Evolutionary conservation across 2,329 filamentous ascomycete species (phyloP).

Genomic region (Calonectria fujianensis): DNA sequence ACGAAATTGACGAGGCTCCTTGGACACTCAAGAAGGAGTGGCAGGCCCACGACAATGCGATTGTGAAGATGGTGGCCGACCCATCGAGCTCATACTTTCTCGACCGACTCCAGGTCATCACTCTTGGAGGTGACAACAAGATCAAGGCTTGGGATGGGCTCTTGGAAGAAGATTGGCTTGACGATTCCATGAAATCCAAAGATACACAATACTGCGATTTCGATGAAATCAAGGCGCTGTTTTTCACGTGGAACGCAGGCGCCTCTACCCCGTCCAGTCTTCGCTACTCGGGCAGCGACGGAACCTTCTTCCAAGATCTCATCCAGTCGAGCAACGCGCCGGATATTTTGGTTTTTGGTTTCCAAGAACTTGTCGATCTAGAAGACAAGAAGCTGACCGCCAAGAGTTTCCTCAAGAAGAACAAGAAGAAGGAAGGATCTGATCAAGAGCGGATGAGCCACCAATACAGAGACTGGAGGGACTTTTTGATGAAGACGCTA

Average conservation of each 20-base stretch:
- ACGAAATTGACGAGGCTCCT: conserved; percentile 87
- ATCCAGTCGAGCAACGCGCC: conserved; percentile 85
- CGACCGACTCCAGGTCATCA: conserved; percentile 88
- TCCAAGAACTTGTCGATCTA: conserved; percentile 98
- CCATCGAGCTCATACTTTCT: conserved; percentile 88
- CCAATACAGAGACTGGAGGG: conserved; percentile 96
- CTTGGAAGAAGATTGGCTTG: conserved; percentile 95
- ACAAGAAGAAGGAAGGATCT: conserved; percentile 87
- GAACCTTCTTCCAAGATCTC: conserved; percentile 86
- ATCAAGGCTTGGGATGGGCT: conserved; percentile 93
- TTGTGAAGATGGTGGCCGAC: conserved; percentile 86
- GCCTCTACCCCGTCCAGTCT: conserved; percentile 93
- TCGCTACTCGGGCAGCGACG: conserved; percentile 81
- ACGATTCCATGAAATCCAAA: conserved; percentile 88
- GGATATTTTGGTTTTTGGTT: conserved; percentile 95
- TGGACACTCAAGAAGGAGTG: conserved; percentile 97
- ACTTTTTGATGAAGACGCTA: conserved; percentile 87
- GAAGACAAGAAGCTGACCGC: conserved; percentile 98
- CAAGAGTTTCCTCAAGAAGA: conserved; percentile 94
- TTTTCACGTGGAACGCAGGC: conserved; percentile 98
- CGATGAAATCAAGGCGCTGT: conserved; percentile 84
- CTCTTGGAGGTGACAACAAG: conserved; percentile 90
- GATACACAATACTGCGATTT: conserved; percentile 91
- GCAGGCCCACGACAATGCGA: conserved; percentile 90
- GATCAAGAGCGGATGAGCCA: conserved; percentile 96